phyloP scores from a whole-genome alignment of 148 eudicot genomes.

The Linanthus parryae region DNA sequence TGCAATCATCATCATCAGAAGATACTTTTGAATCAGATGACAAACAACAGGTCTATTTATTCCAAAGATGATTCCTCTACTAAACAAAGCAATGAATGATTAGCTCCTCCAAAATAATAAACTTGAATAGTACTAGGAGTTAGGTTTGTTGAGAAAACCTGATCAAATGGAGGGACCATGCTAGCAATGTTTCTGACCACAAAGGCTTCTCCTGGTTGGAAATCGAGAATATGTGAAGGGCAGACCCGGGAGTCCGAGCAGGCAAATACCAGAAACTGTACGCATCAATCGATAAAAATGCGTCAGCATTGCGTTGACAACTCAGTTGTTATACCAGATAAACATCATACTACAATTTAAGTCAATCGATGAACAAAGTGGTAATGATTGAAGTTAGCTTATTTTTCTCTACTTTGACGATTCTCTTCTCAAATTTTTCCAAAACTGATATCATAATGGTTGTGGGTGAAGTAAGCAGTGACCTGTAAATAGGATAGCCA shows the following conservation, averaged over 20 bases:
- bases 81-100: no score
- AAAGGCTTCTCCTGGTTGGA: slow-evolving; percentile 25
- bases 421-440: background rate
- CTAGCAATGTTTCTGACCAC: slow-evolving; percentile 23
- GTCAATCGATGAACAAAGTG: no score
- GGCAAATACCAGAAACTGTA: slow-evolving; percentile 27
- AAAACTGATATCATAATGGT: background rate
- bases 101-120: no score
- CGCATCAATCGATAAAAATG: background rate
- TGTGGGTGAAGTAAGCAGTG: no score
- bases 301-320: no score
- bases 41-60: no score
- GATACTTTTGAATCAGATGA: no score
- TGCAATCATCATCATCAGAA: slow-evolving; percentile 19
- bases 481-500: no score
- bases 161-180: slow-evolving; percentile 19
- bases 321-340: no score
- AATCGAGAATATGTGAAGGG: slow-evolving; percentile 20
- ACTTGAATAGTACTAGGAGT: no score
- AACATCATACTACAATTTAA: no score
- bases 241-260: slow-evolving; percentile 31
- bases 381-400: background rate
- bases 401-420: background rate
- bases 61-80: no score
- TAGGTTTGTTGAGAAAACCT: background rate